These are phyloP conservation scores for Phytophthora cryptogea DNA, from an alignment of 352 stramenopile genomes.

Conservation along the genomic window DNA sequence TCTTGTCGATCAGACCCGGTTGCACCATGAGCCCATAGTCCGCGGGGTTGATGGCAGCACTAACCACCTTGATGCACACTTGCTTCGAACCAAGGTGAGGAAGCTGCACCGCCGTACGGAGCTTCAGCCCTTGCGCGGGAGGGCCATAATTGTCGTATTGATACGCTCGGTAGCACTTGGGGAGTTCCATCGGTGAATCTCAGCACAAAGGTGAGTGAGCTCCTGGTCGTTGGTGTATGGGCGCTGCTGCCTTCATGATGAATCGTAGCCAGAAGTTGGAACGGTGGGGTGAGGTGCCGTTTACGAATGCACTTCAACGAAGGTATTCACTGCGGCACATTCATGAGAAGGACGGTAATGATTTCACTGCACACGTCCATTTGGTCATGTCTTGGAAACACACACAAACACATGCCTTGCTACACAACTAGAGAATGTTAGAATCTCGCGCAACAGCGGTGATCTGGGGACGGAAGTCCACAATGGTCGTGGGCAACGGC, in stretches of 20 bases:
- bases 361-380: conserved; percentile 13
- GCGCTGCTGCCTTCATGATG: no score
- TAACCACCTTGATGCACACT: conserved; percentile 38
- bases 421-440: conserved; percentile 33
- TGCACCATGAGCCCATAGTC: conserved; percentile 35
- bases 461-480: conserved; percentile 29
- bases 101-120: conserved; percentile 27
- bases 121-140: conserved; percentile 27
- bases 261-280: no score
- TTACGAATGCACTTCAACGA: neutral
- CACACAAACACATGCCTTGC: neutral
- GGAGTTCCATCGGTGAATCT: conserved; percentile 26
- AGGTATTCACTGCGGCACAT: no score
- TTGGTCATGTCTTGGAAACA: conserved; percentile 7
- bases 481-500: conserved; percentile 26
- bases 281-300: neutral
- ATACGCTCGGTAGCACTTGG: conserved; percentile 37
- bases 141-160: conserved; percentile 35
- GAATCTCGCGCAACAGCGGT: conserved; percentile 20
- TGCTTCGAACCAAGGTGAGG: conserved; percentile 30
- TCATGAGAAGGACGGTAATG: neutral
- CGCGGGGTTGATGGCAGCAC: conserved; percentile 36
- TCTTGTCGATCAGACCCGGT: conserved; percentile 8
- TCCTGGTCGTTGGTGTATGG: neutral
- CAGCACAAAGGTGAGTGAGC: neutral